Evolutionary conservation across 805 yeast genomes (phyloP).

Genomic region (Lipomyces kockii): DNA sequence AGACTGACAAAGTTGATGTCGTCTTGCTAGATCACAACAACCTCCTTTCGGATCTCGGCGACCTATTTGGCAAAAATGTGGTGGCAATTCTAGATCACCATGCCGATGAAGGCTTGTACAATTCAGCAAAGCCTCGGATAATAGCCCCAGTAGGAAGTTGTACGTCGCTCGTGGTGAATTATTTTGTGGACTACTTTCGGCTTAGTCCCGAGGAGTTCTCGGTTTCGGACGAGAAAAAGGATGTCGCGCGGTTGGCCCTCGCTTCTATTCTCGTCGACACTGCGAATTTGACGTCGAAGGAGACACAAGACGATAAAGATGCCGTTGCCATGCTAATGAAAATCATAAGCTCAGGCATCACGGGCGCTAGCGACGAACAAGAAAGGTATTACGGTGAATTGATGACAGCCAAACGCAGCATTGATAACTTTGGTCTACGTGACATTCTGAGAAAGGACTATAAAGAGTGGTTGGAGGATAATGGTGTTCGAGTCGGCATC

Average conservation of each 20-base stretch:
- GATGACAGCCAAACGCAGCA: slow-evolving; percentile 60
- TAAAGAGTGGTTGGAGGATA: slow-evolving; percentile 62
- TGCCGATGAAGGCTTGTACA: slow-evolving; percentile 62
- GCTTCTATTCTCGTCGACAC: slow-evolving; percentile 84
- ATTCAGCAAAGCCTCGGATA: slow-evolving; percentile 60
- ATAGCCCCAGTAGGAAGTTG: slow-evolving; percentile 76
- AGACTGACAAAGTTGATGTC: slow-evolving; percentile 46
- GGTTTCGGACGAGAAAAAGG: slow-evolving; percentile 25
- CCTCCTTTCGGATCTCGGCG: slow-evolving; percentile 55
- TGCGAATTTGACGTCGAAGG: slow-evolving; percentile 61
- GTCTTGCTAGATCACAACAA: slow-evolving; percentile 84
- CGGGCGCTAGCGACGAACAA: not conserved
- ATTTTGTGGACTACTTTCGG: slow-evolving; percentile 52
- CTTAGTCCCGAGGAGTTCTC: not conserved
- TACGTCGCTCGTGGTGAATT: slow-evolving; percentile 69
- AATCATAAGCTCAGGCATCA: not conserved
- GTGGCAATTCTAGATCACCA: slow-evolving; percentile 85
- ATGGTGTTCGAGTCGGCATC: slow-evolving; percentile 62
- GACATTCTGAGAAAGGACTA: slow-evolving; percentile 84
- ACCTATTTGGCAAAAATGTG: slow-evolving; percentile 50
- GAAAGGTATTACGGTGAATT: slow-evolving; percentile 44
- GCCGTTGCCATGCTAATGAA: slow-evolving; percentile 51
- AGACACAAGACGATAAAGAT: slow-evolving; percentile 55
- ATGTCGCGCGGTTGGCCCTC: slow-evolving; percentile 53
- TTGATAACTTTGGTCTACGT: slow-evolving; percentile 59